Evolutionary conservation across 2,329 filamentous ascomycete species (phyloP).

Genomic region (Scolecobasidium constrictum): DNA sequence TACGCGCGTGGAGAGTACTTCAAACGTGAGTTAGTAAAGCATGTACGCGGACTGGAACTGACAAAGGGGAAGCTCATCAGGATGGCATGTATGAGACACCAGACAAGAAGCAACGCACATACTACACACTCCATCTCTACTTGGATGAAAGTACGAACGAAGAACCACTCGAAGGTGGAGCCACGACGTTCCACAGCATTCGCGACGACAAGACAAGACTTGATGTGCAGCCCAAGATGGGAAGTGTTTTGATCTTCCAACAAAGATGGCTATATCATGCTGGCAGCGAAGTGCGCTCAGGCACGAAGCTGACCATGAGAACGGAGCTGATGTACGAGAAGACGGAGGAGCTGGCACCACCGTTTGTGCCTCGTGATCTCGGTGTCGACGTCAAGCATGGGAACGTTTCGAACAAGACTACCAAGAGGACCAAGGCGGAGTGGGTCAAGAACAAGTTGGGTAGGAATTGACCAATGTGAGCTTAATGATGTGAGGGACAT

Average conservation of each 20-base stretch:
- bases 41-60: slow-evolving; percentile 12
- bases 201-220: slow-evolving; percentile 19
- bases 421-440: too few relatives aligned
- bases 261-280: slow-evolving; percentile 41
- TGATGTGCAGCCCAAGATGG: slow-evolving; percentile 39
- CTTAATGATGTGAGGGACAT: too few relatives aligned
- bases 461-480: too few relatives aligned
- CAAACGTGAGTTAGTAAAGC: slow-evolving; percentile 18
- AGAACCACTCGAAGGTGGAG: slow-evolving; percentile 37
- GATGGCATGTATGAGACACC: slow-evolving; percentile 54
- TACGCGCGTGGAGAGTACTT: slow-evolving; percentile 67
- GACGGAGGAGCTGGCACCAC: background rate
- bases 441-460: too few relatives aligned
- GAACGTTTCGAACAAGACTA: too few relatives aligned
- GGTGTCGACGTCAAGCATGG: too few relatives aligned
- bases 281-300: slow-evolving; percentile 42
- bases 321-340: slow-evolving; percentile 44
- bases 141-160: slow-evolving; percentile 33
- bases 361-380: too few relatives aligned
- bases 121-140: slow-evolving; percentile 48
- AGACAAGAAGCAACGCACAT: slow-evolving; percentile 38
- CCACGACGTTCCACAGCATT: slow-evolving; percentile 38
- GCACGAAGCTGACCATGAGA: slow-evolving; percentile 44
- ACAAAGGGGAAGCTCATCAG: slow-evolving; percentile 49
- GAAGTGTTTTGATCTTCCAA: slow-evolving; percentile 45